Base-by-base conservation (phyloP, 2,329 filamentous ascomycete genomes). In the Ophiocordyceps robertsii region DNA sequence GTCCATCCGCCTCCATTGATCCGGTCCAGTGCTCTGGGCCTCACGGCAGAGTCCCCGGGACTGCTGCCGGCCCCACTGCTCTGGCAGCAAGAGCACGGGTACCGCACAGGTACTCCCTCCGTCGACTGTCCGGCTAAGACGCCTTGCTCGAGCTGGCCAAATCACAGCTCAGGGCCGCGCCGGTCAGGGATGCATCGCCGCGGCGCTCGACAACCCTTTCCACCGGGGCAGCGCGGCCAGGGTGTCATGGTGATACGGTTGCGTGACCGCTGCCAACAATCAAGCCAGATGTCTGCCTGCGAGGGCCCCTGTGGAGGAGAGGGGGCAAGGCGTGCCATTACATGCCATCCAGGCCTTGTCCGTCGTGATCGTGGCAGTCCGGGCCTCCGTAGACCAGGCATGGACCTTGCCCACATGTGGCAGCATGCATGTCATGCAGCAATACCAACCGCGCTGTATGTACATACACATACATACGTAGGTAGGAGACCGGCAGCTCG, bases 41-140 rank as follows among this genome's bases (percentile, higher is more conserved):
- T 51, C 51, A 49, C 48, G 46, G 50, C 47, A 56, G 53, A 57
- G 48, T 53, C 49, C 57, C 55, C 56, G 56, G 55, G 54, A 54
- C 52, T 46, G 47, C 48, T 51, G 47, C 55, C 53, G 50, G 53
- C 53, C 52, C 56, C 56, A 55, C 53, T 50, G 43, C 45, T 43
- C 33, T n/a, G 29, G 13, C 36, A 24, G 36, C 7, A 6, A 27
- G 24, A 27, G 24, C 24, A 27, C 9, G 24, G 24, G 24, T 27
- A 27, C 6, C 6, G 24, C 24, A 27, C 6, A 6, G 24, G 24
- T 27, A 27, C 19, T 19, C 19, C 3, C 19, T 19, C 19, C 19
- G 19, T 19, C 19, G 4, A 19, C 24, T 27, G 24, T 6, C 24
- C 24, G 9, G 9, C 24, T 7, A 27, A 27, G 9, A 9, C 24